Percentiles rank a stretch among this genome's conserved stretches.
These are phyloP conservation scores for Eucalyptus polyanthemos DNA, from an alignment of 345 rosid species.

Conservation along the genomic window DNA sequence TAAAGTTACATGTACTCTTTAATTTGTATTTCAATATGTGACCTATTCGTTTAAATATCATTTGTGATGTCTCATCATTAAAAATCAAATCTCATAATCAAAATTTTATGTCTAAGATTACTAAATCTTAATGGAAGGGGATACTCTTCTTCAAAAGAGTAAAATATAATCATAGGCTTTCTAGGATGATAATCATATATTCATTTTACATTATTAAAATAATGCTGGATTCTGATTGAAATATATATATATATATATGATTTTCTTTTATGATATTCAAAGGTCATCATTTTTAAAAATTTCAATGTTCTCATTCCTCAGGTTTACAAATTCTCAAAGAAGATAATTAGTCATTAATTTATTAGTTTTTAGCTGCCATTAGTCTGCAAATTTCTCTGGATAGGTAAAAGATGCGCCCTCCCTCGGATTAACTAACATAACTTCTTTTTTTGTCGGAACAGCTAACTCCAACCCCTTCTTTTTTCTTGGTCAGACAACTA, in stretches of 20 bases:
- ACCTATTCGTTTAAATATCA: not conserved
- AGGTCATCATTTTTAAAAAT: not conserved
- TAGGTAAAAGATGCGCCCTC: not conserved
- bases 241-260: too few relatives aligned
- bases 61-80: not conserved
- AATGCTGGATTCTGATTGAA: rapidly evolving
- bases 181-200: too few relatives aligned
- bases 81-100: not conserved
- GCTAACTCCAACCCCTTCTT: not conserved
- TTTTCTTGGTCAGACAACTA: too few relatives aligned
- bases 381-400: not conserved
- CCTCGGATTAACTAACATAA: not conserved
- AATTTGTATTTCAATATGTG: not conserved
- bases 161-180: not conserved
- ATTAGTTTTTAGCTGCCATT: not conserved
- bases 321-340: too few relatives aligned
- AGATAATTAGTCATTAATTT: not conserved
- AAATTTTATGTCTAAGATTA: not conserved
- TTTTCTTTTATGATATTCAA: too few relatives aligned
- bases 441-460: not conserved
- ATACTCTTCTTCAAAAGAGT: not conserved
- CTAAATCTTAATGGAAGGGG: not conserved
- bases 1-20: not conserved
- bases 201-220: not conserved
- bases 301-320: not conserved